A percentile compares a stretch with the other conserved stretches of the same genome.
Conservation (phyloP, 176 grass and related monocot genomes). For the Avena eriantha region DNA sequence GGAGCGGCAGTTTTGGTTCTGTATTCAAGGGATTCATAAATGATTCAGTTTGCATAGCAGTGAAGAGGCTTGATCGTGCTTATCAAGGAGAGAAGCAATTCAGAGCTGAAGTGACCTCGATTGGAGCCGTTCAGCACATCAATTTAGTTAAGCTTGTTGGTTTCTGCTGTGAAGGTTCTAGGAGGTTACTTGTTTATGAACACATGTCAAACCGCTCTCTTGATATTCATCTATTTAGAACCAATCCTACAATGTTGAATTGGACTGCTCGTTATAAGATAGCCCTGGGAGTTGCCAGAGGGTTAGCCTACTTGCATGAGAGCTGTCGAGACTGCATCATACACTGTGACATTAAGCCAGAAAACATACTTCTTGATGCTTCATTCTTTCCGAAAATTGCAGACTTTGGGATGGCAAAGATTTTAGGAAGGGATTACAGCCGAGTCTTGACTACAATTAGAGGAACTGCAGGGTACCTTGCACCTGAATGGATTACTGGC, state of each 20-base stretch:
- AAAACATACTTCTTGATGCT: slow-evolving; percentile 43
- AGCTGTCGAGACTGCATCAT: slow-evolving; percentile 55
- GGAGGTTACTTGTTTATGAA: slow-evolving; percentile 39
- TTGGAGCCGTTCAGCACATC: slow-evolving; percentile 61
- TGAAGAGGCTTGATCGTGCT: slow-evolving; percentile 57
- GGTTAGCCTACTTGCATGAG: slow-evolving; percentile 68
- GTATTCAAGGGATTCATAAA: slow-evolving; percentile 54
- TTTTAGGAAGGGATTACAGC: slow-evolving; percentile 41
- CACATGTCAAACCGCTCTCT: too few species aligned
- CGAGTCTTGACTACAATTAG: slow-evolving; percentile 36
- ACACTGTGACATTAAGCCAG: slow-evolving; percentile 46
- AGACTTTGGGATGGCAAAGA: slow-evolving; percentile 49
- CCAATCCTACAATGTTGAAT: slow-evolving; percentile 13
- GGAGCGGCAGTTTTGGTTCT: slow-evolving; percentile 61
- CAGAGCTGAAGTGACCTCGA: slow-evolving; percentile 43
- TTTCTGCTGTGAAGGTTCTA: slow-evolving; percentile 61
- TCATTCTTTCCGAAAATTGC: slow-evolving; percentile 41
- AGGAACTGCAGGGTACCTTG: slow-evolving; percentile 45
- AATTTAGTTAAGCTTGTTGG: slow-evolving; percentile 38
- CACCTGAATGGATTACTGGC: slow-evolving; percentile 47
- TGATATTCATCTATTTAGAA: slow-evolving; percentile 45
- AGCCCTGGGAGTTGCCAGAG: slow-evolving; percentile 60
- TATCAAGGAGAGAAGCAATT: slow-evolving; percentile 48
- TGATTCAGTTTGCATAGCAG: slow-evolving; percentile 50
- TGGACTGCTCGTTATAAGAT: slow-evolving; percentile 60